A percentile compares a stretch with the other conserved stretches of the same genome.
Evolutionary conservation across 2,329 filamentous ascomycete genomes (phyloP).

Genomic region (Lachnellula hyalina): DNA sequence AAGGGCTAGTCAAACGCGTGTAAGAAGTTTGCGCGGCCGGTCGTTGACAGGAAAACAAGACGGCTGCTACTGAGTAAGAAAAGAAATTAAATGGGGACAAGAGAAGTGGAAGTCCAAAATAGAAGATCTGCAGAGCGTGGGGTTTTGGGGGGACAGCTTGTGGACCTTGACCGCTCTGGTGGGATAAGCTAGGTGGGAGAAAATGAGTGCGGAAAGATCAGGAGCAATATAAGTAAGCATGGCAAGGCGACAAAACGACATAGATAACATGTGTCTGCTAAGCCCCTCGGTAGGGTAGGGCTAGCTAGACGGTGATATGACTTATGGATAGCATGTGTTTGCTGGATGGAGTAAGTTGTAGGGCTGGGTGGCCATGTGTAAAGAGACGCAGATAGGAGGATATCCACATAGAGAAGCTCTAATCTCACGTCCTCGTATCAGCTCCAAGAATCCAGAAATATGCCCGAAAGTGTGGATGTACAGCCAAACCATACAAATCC

Average conservation of each 20-base stretch:
- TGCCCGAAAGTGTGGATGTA: not conserved
- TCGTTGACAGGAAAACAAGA: conserved; percentile 6
- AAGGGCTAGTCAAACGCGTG: not conserved
- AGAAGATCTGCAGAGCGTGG: not conserved
- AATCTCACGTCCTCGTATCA: too few relatives aligned
- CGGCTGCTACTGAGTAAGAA: not conserved
- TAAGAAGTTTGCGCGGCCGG: not conserved
- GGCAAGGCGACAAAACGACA: not conserved
- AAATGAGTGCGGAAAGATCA: conserved; percentile 1
- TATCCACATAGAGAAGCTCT: not conserved
- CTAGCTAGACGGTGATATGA: conserved; percentile 5
- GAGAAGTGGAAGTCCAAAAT: not conserved
- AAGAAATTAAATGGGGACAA: not conserved
- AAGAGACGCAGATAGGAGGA: not conserved
- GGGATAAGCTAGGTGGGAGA: conserved; percentile 1
- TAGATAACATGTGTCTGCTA: conserved; percentile 10
- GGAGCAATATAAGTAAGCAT: conserved; percentile 15
- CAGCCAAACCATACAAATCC: not conserved
- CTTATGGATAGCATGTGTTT: conserved; percentile 22
- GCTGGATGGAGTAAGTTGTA: not conserved
- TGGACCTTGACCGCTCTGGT: conserved; percentile 4
- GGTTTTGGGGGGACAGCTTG: not conserved
- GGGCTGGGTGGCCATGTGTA: not conserved
- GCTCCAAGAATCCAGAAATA: too few relatives aligned
- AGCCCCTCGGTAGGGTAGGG: not conserved